Evolutionary conservation across 2,329 filamentous ascomycete genomes (phyloP).

Genomic region (Dactylellina sp.): DNA sequence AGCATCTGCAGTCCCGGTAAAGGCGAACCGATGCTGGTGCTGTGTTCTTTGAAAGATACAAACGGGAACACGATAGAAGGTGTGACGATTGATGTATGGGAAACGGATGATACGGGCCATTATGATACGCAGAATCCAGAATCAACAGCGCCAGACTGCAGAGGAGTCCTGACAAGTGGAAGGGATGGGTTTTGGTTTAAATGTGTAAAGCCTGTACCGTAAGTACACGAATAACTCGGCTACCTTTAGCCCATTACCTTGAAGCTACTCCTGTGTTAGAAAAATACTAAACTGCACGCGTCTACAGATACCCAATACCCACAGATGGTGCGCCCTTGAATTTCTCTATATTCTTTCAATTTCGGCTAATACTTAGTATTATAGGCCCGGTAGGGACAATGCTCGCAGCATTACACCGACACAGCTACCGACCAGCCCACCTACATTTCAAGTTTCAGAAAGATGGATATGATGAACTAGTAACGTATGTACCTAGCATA

Average conservation of each 20-base stretch:
- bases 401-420: constrained; percentile 74
- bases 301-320: constrained; percentile 46
- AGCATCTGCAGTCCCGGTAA: constrained; percentile 76
- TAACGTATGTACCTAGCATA: constrained; percentile 76
- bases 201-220: constrained; percentile 84
- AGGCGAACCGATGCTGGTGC: constrained; percentile 76
- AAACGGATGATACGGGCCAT: constrained; percentile 81
- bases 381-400: constrained; percentile 76
- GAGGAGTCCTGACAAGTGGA: constrained; percentile 77
- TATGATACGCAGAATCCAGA: constrained; percentile 84
- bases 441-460: constrained; percentile 93
- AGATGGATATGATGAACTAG: constrained; percentile 79
- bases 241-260: no score
- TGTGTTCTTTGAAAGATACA: constrained; percentile 78
- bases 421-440: constrained; percentile 81
- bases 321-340: constrained; percentile 25
- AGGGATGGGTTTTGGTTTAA: constrained; percentile 85
- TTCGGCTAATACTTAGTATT: not conserved
- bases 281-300: constrained; percentile 1
- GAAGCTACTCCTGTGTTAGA: constrained; percentile 70
- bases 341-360: not conserved
- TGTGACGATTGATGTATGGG: constrained; percentile 85
- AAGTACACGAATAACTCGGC: constrained; percentile 71
- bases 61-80: constrained; percentile 72
- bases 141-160: constrained; percentile 74